These are phyloP conservation scores for Tolypocladium capitatum DNA, from an alignment of 2,329 filamentous ascomycete genomes.

Conservation along the genomic window DNA sequence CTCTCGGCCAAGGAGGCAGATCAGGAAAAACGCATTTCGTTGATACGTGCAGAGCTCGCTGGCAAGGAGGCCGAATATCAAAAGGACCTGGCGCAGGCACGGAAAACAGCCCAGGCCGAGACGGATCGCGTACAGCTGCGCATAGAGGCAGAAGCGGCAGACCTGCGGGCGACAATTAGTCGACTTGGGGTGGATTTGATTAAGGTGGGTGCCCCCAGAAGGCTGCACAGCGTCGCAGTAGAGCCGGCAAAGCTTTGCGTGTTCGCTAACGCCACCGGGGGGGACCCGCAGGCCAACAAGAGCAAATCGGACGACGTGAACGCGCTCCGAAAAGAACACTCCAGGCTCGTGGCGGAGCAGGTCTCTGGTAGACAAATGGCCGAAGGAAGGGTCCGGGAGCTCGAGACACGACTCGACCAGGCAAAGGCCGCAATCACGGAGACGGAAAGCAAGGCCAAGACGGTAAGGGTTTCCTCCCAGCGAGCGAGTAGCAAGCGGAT, in stretches of 20 bases:
- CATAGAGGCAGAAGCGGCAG: conserved; percentile 48
- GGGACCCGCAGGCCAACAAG: conserved; percentile 38
- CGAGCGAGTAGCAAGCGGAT: neutral
- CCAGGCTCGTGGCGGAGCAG: conserved; percentile 25
- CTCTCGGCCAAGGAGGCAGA: conserved; percentile 12
- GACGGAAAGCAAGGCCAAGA: conserved; percentile 10
- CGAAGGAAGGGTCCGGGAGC: conserved; percentile 9
- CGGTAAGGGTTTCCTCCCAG: conserved; percentile 9
- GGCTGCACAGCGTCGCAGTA: neutral
- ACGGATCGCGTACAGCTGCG: conserved; percentile 33
- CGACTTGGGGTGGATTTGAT: conserved; percentile 49
- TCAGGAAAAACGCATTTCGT: conserved; percentile 9
- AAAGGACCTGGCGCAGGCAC: conserved; percentile 28
- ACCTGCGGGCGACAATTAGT: conserved; percentile 46
- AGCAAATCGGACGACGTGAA: conserved; percentile 47
- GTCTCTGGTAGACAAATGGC: conserved; percentile 9
- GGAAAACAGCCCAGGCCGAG: conserved; percentile 35
- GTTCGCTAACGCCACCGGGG: neutral
- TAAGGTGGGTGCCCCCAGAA: conserved; percentile 29
- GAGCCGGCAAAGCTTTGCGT: neutral
- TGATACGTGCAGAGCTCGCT: conserved; percentile 6
- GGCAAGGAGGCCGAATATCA: conserved; percentile 15
- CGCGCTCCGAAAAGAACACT: conserved; percentile 29
- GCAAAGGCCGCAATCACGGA: conserved; percentile 8
- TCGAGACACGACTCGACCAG: conserved; percentile 15